A percentile compares a stretch with the other conserved stretches of the same genome.
phyloP scores from a whole-genome alignment of 768 basidiomycete species.

The Leccinum longicurvipes region DNA sequence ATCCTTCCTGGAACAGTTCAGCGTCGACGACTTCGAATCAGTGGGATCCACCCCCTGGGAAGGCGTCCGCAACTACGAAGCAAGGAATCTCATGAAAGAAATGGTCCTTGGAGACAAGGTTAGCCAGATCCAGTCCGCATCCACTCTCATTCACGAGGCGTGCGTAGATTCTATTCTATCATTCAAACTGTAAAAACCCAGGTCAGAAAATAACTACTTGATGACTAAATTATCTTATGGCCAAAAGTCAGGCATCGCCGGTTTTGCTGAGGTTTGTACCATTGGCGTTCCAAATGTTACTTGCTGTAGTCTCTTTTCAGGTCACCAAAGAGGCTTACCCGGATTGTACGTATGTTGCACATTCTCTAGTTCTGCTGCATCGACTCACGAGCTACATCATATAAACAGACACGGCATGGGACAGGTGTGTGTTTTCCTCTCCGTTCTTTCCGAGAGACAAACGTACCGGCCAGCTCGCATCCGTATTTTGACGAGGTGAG shows the following conservation, averaged over 20 bases:
- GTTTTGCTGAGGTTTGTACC: constrained; percentile 67
- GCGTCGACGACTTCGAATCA: constrained; percentile 80
- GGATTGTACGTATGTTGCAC: constrained; percentile 57
- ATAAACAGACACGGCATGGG: constrained; percentile 82
- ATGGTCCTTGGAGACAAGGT: constrained; percentile 79
- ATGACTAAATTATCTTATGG: constrained; percentile 4
- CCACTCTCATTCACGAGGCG: neutral
- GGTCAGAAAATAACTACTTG: constrained; percentile 40
- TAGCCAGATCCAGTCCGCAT: constrained; percentile 3
- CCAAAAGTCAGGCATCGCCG: constrained; percentile 60
- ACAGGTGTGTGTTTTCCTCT: constrained; percentile 49
- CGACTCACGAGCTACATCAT: constrained; percentile 4
- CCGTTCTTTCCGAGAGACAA: constrained; percentile 5
- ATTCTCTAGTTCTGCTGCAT: constrained; percentile 2
- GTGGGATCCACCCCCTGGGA: constrained; percentile 76
- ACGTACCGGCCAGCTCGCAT: constrained; percentile 45
- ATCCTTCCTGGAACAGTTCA: constrained; percentile 52
- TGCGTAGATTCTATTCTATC: constrained; percentile 77
- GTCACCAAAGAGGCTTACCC: constrained; percentile 85
- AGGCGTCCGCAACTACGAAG: constrained; percentile 83
- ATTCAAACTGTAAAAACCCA: constrained; percentile 82
- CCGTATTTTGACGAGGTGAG: constrained; percentile 78
- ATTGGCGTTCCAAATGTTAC: neutral
- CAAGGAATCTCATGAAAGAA: constrained; percentile 78
- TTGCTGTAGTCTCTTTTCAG: constrained; percentile 32